These are phyloP conservation scores for Barnettozyma wickerhamii DNA, from an alignment of 805 yeast species.

Conservation along the genomic window DNA sequence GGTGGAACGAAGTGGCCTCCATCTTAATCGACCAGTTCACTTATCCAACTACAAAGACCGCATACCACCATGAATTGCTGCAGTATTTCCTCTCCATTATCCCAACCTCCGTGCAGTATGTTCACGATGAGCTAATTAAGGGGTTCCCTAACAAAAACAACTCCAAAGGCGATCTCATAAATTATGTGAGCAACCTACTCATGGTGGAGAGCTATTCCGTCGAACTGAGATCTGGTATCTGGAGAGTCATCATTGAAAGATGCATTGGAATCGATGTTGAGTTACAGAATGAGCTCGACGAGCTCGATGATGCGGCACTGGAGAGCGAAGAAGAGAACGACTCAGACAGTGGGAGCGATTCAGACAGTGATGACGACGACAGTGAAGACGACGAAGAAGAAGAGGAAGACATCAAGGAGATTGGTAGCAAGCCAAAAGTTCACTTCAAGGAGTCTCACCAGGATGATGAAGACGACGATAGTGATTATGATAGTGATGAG, in stretches of 20 bases:
- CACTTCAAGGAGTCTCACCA: constrained; percentile 25
- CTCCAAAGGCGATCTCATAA: constrained; percentile 45
- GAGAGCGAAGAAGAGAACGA: no score
- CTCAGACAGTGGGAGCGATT: no score
- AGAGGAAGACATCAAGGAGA: constrained; percentile 13
- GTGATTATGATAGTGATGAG: constrained; percentile 30
- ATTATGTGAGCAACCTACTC: constrained; percentile 65
- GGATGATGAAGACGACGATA: constrained; percentile 27
- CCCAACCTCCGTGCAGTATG: constrained; percentile 73
- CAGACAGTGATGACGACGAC: constrained; percentile 24
- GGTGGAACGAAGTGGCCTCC: constrained; percentile 80
- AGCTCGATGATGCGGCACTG: constrained; percentile 43
- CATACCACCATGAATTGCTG: constrained; percentile 62
- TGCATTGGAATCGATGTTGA: constrained; percentile 89
- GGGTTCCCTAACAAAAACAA: constrained; percentile 81
- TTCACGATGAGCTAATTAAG: constrained; percentile 53
- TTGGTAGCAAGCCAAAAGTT: constrained; percentile 14
- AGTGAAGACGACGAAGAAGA: constrained; percentile 22
- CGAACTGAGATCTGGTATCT: constrained; percentile 67
- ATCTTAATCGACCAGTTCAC: constrained; percentile 62
- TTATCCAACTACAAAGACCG: constrained; percentile 27
- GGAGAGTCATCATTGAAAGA: constrained; percentile 78
- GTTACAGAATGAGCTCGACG: constrained; percentile 83
- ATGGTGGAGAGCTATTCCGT: constrained; percentile 61
- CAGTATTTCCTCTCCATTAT: constrained; percentile 61